Percentiles rank a stretch among this genome's conserved stretches.
These are phyloP conservation scores for Heracleum sosnowskyi DNA, from an alignment of 129 eudicot species.

Conservation along the genomic window DNA sequence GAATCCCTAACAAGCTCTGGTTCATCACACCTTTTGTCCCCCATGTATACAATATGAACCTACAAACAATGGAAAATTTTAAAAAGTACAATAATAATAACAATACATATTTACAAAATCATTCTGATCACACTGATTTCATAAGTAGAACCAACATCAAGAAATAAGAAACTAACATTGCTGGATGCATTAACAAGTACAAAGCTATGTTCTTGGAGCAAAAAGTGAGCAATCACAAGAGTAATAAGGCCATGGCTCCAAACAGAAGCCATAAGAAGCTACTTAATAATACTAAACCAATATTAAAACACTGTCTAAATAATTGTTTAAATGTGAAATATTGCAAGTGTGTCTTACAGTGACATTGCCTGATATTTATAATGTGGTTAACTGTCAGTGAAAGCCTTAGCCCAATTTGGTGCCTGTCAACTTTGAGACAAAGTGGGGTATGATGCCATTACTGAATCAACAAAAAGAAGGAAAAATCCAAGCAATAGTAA, in stretches of 20 bases:
- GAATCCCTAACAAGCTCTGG: conserved; percentile 27
- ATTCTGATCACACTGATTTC: not conserved
- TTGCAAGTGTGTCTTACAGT: not conserved
- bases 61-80: not conserved
- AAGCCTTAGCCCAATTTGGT: not conserved
- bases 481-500: not conserved
- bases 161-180: conserved; percentile 13
- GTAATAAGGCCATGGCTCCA: conserved; percentile 8
- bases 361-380: conserved; percentile 5
- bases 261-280: conserved; percentile 14
- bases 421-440: not conserved
- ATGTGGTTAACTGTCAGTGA: not conserved
- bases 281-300: not conserved
- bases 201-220: conserved; percentile 10
- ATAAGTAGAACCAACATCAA: not conserved
- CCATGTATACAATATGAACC: conserved; percentile 61
- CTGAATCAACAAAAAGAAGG: not conserved
- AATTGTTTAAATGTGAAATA: too few species aligned
- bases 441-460: not conserved
- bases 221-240: not conserved
- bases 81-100: not conserved
- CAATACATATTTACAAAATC: not conserved
- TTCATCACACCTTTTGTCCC: conserved; percentile 23
- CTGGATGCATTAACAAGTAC: conserved; percentile 7
- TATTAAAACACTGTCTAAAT: too few species aligned